Evolutionary conservation across 164 flowering plant genomes (phyloP).

Genomic region (Magnolia changhungtana): DNA sequence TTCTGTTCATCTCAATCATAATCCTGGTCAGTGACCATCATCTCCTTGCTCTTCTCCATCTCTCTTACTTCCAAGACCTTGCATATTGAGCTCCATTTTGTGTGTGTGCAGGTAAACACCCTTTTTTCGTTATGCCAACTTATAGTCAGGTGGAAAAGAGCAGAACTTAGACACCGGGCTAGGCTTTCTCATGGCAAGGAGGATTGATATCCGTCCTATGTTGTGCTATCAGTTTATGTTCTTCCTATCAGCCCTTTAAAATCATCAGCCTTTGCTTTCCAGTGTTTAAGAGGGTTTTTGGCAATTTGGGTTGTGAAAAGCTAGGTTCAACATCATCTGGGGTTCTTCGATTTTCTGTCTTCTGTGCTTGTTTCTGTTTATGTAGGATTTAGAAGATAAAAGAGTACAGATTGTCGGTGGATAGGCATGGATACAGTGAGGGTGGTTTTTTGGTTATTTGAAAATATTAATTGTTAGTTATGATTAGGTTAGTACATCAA

Average conservation of each 20-base stretch:
- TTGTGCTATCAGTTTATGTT: neutral
- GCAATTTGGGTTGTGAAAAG: neutral
- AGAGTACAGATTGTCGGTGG: too few relatives aligned
- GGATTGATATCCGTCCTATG: constrained; percentile 29
- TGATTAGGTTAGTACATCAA: too few relatives aligned
- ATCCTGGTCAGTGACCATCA: constrained; percentile 61
- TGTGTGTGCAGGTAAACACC: constrained; percentile 62
- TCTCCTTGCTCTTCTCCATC: neutral
- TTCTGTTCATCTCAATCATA: constrained; percentile 61
- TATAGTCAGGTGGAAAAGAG: constrained; percentile 81
- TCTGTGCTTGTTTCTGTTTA: neutral
- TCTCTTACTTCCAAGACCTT: neutral
- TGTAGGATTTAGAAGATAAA: neutral
- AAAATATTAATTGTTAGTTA: too few relatives aligned
- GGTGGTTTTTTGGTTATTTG: too few relatives aligned
- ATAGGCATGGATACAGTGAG: too few relatives aligned
- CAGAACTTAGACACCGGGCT: constrained; percentile 84
- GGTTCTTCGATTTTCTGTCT: neutral
- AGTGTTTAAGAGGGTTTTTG: neutral
- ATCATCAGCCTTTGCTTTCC: neutral
- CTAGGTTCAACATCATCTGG: neutral
- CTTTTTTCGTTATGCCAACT: constrained; percentile 64
- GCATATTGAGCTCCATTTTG: constrained; percentile 1
- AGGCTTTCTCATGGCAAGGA: constrained; percentile 58
- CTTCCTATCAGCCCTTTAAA: neutral